Evolutionary conservation across 2,329 filamentous ascomycete genomes (phyloP), one percentile per base, ranked within the genome.

Genomic region (Ramularia collo-cygni): DNA sequence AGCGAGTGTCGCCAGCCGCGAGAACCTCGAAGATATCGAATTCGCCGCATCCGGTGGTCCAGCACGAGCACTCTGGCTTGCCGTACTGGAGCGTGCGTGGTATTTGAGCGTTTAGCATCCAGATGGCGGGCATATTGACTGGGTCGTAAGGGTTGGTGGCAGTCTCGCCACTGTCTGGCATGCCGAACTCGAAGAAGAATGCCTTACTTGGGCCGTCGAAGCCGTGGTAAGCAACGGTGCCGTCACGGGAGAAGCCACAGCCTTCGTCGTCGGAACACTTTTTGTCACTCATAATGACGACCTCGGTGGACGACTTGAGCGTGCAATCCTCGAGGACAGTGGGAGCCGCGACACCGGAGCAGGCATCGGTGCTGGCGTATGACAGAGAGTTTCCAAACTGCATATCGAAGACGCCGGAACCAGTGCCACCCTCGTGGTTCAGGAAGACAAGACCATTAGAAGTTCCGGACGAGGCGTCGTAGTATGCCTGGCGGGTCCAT

Each of bases 11-110:
- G 18, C 83, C 83, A 1, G 71, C 60, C 44, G 73, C 69, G 28
- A 89, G 75, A 16, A 85, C 72, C 65, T 89, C 85, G 54, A 82
- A 79, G 38, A 88, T 71, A 55, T 90, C 85, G 46, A 83, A 76
- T 65, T 90, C 85, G 53, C 82, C 83, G 58, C 84, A 88, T 27
- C 76, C 77, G 54, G 57, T 69, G 9, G 62, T 63, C 83, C 83
- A 88, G 70, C 85, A 89, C 43, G 77, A 83, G 70, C 84, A 89
- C 2, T 65, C 61, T 6, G 66, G 59, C 34, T 67, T 64, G 47
- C 72, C 71, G 65, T 88, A 88, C 61, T 88, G 83, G 4, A 74
- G 66, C 4, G 81, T 79, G 44, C 79, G 78, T 17, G 83, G 77
- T 46, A 89, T 85, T 44, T 76, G 72, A 13, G 76, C 79, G 64